Evolutionary conservation across 805 yeast species (phyloP).

Genomic region (Jamesozyma jinghongensis): DNA sequence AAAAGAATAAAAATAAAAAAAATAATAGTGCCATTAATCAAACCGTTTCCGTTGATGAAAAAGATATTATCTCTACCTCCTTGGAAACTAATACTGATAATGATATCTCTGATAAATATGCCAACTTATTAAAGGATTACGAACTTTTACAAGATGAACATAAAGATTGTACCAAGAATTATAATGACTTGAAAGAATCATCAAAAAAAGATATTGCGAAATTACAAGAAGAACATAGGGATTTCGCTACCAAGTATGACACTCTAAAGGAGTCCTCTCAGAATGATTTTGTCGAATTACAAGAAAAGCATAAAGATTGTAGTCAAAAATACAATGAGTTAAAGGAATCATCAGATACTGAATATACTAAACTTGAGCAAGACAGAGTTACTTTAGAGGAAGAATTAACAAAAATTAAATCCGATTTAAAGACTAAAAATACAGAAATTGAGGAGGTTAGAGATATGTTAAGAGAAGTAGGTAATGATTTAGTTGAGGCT

Average conservation of each 20-base stretch:
- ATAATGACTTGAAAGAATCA: background rate
- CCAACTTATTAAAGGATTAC: background rate
- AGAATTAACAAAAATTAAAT: constrained; percentile 8
- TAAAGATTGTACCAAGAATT: background rate
- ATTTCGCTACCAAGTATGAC: background rate
- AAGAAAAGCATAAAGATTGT: background rate
- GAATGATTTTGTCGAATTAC: too few species aligned
- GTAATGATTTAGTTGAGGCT: constrained; percentile 68
- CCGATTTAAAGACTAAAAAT: constrained; percentile 31
- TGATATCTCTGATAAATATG: too few species aligned
- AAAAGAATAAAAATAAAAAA: constrained; percentile 2
- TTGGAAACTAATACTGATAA: too few species aligned
- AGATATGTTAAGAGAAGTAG: constrained; percentile 70
- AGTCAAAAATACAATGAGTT: background rate
- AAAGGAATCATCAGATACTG: background rate
- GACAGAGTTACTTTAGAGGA: background rate
- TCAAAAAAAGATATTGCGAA: too few species aligned
- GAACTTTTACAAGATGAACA: background rate
- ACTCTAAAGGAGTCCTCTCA: too few species aligned
- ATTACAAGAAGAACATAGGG: background rate
- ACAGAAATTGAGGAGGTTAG: constrained; percentile 62
- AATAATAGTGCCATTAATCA: background rate
- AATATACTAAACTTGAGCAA: background rate
- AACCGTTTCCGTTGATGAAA: background rate
- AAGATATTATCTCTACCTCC: background rate